Evolutionary conservation across 1,284 basidiomycete species (phyloP).

Genomic region (Rhodotorula sp.): DNA sequence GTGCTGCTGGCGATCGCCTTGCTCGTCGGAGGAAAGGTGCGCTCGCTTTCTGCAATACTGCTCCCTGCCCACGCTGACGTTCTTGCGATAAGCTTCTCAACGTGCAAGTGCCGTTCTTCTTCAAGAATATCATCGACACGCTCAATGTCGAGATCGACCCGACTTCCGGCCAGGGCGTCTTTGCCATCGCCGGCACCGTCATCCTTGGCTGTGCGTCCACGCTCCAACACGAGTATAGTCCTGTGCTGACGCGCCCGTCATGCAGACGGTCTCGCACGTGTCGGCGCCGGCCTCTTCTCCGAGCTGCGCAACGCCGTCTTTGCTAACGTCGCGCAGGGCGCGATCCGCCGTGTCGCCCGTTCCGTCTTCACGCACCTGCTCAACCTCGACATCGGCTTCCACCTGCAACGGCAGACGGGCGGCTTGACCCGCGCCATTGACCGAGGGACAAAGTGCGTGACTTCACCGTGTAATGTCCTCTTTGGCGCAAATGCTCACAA

Average conservation of each 20-base stretch:
- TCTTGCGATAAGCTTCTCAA: conserved; percentile 67
- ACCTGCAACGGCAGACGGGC: conserved; percentile 89
- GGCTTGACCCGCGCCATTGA: conserved; percentile 96
- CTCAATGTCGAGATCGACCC: conserved; percentile 80
- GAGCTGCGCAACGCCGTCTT: conserved; percentile 96
- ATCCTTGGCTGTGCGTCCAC: conserved; percentile 81
- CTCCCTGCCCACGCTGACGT: conserved; percentile 18
- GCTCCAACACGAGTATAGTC: neutral
- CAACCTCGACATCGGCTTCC: conserved; percentile 87
- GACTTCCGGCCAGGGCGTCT: conserved; percentile 66
- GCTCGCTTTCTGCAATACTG: neutral
- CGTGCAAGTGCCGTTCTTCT: conserved; percentile 94
- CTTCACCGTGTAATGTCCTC: neutral
- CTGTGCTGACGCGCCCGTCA: too few species aligned
- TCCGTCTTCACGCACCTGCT: conserved; percentile 93
- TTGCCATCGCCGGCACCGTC: conserved; percentile 84
- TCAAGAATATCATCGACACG: conserved; percentile 87
- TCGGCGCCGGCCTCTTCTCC: conserved; percentile 84
- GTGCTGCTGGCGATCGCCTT: conserved; percentile 82
- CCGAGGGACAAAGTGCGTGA: conserved; percentile 82
- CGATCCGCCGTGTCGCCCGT: conserved; percentile 87
- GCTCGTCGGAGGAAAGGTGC: conserved; percentile 82
- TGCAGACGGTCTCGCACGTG: conserved; percentile 83
- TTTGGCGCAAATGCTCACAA: neutral
- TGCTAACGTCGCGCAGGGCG: conserved; percentile 90